Evolutionary conservation across 495 filamentous ascomycete genomes (phyloP).

Genomic region (Lasiosphaeris hirsuta): DNA sequence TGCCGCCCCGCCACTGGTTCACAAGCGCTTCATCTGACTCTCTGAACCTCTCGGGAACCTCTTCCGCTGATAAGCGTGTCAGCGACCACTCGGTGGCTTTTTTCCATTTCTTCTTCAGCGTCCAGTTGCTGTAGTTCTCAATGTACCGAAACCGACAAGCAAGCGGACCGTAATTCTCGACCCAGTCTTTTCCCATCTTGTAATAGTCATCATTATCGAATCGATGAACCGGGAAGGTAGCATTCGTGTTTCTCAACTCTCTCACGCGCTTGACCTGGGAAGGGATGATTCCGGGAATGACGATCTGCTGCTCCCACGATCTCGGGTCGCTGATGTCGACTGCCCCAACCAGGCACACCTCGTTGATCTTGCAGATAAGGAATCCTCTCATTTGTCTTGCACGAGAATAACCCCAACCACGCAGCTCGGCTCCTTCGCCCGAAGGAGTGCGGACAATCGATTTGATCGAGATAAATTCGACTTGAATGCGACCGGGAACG

Average conservation of each 20-base stretch:
- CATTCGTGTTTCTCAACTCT: slow-evolving; percentile 51
- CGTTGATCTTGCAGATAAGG: slow-evolving; percentile 17
- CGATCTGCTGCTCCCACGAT: slow-evolving; percentile 39
- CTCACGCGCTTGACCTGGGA: slow-evolving; percentile 34
- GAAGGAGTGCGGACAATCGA: background rate
- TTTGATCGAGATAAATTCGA: slow-evolving; percentile 15
- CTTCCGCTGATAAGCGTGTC: slow-evolving; percentile 20
- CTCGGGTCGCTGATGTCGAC: slow-evolving; percentile 43
- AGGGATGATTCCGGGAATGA: slow-evolving; percentile 35
- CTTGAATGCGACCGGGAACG: background rate
- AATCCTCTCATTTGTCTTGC: background rate
- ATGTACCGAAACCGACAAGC: slow-evolving; percentile 38
- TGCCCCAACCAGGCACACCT: slow-evolving; percentile 48
- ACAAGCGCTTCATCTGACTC: slow-evolving; percentile 11
- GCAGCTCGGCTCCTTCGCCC: background rate
- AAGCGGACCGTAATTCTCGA: slow-evolving; percentile 31
- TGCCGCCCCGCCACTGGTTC: slow-evolving; percentile 40
- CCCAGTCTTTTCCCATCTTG: slow-evolving; percentile 13
- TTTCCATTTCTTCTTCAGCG: background rate
- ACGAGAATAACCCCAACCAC: slow-evolving; percentile 9
- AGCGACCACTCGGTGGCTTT: slow-evolving; percentile 35
- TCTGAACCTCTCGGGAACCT: slow-evolving; percentile 15
- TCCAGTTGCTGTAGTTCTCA: slow-evolving; percentile 19
- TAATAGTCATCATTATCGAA: slow-evolving; percentile 12
- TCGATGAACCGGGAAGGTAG: slow-evolving; percentile 37